Conservation (phyloP, 2,329 filamentous ascomycete species). For the Aspergillus sp. region DNA sequence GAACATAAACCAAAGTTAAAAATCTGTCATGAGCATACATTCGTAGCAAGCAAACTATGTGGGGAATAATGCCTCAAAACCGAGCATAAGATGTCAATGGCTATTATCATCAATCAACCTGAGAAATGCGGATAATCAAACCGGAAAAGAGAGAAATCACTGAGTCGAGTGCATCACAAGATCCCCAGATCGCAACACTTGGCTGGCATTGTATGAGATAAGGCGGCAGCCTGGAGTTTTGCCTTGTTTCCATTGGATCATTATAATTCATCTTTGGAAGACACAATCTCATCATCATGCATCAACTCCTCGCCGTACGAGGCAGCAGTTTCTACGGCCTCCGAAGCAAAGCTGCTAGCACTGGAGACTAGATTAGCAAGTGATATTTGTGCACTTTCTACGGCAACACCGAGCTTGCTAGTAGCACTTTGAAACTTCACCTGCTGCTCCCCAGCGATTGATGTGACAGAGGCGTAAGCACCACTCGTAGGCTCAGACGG, state of each 20-base stretch:
- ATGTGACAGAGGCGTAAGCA: constrained; percentile 43
- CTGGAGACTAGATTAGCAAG: constrained; percentile 28
- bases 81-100: constrained; percentile 8
- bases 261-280: constrained; percentile 20
- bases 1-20: not conserved
- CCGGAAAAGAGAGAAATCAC: too few relatives aligned
- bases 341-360: constrained; percentile 28
- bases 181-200: too few relatives aligned
- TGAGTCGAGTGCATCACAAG: too few relatives aligned
- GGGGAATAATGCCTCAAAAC: constrained; percentile 26
- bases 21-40: constrained; percentile 4
- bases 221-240: too few relatives aligned
- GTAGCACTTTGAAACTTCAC: constrained; percentile 30
- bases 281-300: not conserved
- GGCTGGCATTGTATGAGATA: too few relatives aligned
- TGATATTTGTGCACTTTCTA: constrained; percentile 31
- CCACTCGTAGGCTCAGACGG: constrained; percentile 42
- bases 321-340: constrained; percentile 31
- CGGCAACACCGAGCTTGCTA: constrained; percentile 22
- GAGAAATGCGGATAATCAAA: too few relatives aligned
- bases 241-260: not conserved
- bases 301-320: constrained; percentile 10
- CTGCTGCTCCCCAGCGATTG: constrained; percentile 37
- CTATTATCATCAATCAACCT: too few relatives aligned
- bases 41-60: constrained; percentile 30